phyloP scores from a whole-genome alignment of 768 basidiomycete species.

The Tylopilus subfusipes region DNA sequence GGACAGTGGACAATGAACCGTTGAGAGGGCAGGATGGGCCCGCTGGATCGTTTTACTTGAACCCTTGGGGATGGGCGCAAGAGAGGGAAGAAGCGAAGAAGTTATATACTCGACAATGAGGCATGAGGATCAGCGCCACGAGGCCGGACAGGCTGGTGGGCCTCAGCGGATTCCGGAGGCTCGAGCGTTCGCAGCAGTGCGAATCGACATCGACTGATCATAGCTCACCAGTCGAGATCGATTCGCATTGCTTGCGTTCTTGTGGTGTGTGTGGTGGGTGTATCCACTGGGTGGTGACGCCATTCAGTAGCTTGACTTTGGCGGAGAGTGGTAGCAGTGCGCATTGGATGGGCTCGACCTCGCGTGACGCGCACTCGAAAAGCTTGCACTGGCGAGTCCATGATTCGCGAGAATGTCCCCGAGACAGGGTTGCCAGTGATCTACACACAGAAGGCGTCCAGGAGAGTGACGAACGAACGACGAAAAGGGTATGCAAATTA shows the following conservation, averaged over 20 bases:
- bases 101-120: constrained; percentile 1
- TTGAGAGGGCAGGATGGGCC: not conserved
- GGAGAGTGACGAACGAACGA: not conserved
- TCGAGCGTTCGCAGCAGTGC: not conserved
- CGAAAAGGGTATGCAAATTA: not conserved
- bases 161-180: not conserved
- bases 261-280: too few species aligned
- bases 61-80: not conserved
- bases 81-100: not conserved
- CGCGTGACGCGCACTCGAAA: too few species aligned
- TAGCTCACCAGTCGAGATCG: not conserved
- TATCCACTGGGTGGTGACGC: too few species aligned
- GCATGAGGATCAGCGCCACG: constrained; percentile 1
- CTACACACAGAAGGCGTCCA: not conserved
- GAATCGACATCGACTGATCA: not conserved
- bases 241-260: not conserved
- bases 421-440: too few species aligned
- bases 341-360: too few species aligned
- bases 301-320: too few species aligned
- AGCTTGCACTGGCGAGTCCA: too few species aligned
- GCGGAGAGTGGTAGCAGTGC: too few species aligned
- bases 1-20: too few species aligned
- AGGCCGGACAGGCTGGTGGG: not conserved
- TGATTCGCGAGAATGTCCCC: too few species aligned
- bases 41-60: not conserved